A percentile compares a stretch with the other conserved stretches of the same genome.
These are phyloP conservation scores for Trichocomaceae sp. DNA, from an alignment of 2,329 filamentous ascomycete genomes.

Conservation along the genomic window DNA sequence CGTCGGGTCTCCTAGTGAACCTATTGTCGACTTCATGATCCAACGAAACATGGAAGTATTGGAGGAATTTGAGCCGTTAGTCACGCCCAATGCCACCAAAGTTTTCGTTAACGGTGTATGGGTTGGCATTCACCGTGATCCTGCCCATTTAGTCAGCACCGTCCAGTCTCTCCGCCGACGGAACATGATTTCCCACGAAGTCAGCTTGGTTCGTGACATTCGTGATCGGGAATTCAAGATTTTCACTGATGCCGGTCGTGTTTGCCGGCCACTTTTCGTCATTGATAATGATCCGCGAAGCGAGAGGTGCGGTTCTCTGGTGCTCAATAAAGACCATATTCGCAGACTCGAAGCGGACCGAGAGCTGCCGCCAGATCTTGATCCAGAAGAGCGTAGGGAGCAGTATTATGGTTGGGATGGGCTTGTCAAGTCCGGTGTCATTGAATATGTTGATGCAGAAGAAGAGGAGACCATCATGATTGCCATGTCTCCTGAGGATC, in stretches of 20 bases:
- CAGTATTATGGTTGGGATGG: slow-evolving; percentile 81
- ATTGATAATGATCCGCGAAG: slow-evolving; percentile 79
- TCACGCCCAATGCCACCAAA: slow-evolving; percentile 89
- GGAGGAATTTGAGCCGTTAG: slow-evolving; percentile 83
- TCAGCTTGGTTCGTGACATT: slow-evolving; percentile 92
- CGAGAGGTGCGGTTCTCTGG: slow-evolving; percentile 66
- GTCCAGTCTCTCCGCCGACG: slow-evolving; percentile 72
- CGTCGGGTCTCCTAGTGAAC: slow-evolving; percentile 83
- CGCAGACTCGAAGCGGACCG: slow-evolving; percentile 67
- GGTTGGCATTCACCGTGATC: slow-evolving; percentile 91
- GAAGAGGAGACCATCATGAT: slow-evolving; percentile 99
- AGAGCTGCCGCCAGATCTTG: slow-evolving; percentile 55
- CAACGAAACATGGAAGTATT: slow-evolving; percentile 92
- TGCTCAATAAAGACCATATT: slow-evolving; percentile 80
- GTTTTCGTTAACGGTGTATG: slow-evolving; percentile 97
- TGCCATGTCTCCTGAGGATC: slow-evolving; percentile 93
- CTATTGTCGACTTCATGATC: slow-evolving; percentile 92
- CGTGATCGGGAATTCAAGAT: slow-evolving; percentile 97
- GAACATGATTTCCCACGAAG: slow-evolving; percentile 80
- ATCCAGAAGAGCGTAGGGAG: slow-evolving; percentile 51
- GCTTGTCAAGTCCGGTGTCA: slow-evolving; percentile 72
- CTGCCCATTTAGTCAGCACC: slow-evolving; percentile 72
- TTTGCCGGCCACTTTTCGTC: slow-evolving; percentile 89
- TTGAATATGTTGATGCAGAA: slow-evolving; percentile 95
- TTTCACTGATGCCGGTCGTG: slow-evolving; percentile 92